phyloP scores from a whole-genome alignment of 805 yeast species.

The Suhomyces kilbournensis region DNA sequence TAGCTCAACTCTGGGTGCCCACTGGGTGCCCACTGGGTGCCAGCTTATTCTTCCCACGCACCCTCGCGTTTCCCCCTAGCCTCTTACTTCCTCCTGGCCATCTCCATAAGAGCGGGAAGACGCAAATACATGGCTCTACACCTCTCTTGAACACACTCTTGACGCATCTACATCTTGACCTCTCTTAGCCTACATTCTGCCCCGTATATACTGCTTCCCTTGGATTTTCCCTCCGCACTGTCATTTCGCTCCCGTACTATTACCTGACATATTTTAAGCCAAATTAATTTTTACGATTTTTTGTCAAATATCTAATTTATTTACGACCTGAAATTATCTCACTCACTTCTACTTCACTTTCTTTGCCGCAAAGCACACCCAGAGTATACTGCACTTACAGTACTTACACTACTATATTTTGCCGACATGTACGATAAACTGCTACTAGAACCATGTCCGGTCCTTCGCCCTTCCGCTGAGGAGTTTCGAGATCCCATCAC shows the following conservation, averaged over 20 bases:
- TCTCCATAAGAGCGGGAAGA: neutral
- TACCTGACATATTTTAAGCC: neutral
- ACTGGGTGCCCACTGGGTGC: neutral
- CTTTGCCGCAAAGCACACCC: neutral
- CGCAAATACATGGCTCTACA: neutral
- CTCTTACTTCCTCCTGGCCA: neutral
- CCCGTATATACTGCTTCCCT: neutral
- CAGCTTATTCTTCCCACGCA: neutral
- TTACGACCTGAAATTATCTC: neutral
- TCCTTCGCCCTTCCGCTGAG: slow-evolving; percentile 40
- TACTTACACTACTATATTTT: neutral
- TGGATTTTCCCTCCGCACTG: neutral
- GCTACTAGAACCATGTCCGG: slow-evolving; percentile 42
- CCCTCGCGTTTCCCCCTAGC: neutral
- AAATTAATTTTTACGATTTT: neutral
- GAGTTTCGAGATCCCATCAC: slow-evolving; percentile 51
- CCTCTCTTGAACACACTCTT: neutral
- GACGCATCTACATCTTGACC: neutral
- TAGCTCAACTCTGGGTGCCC: neutral
- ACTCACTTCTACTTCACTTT: neutral
- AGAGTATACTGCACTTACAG: neutral
- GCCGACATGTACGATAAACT: slow-evolving; percentile 18
- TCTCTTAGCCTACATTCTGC: neutral
- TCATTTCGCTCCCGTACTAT: neutral
- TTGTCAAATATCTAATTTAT: neutral